These are phyloP conservation scores for Phytopythium montanum DNA, from an alignment of 352 stramenopile genomes.

Conservation along the genomic window DNA sequence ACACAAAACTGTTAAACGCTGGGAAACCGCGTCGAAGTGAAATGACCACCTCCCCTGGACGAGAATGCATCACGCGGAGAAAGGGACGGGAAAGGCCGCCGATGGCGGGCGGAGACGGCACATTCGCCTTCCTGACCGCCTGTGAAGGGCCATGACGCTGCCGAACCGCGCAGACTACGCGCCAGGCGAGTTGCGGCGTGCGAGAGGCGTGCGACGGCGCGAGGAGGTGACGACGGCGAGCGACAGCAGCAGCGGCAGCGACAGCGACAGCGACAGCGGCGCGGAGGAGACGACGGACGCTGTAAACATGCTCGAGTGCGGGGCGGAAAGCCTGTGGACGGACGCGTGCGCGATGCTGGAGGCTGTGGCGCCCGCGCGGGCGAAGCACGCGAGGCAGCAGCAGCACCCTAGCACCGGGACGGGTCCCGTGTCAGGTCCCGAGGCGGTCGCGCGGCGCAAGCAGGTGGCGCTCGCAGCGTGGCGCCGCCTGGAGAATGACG, in stretches of 20 bases:
- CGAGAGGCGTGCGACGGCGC: slow-evolving; percentile 21
- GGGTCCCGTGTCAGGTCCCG: background rate
- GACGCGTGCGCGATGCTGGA: background rate
- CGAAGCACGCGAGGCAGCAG: background rate
- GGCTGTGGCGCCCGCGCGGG: background rate
- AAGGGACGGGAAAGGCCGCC: no score
- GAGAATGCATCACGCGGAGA: no score
- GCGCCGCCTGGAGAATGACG: slow-evolving; percentile 22
- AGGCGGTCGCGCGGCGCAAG: slow-evolving; percentile 10
- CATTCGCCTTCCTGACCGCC: slow-evolving; percentile 11
- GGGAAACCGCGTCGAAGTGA: no score
- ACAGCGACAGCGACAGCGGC: no score
- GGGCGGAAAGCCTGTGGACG: no score
- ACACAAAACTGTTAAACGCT: no score
- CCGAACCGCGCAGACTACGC: slow-evolving; percentile 54
- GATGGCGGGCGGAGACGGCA: no score
- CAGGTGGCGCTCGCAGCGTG: slow-evolving; percentile 2
- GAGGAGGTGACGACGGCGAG: background rate
- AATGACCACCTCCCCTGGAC: no score
- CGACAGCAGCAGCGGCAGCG: background rate
- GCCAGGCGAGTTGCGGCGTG: slow-evolving; percentile 34
- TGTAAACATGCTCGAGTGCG: no score
- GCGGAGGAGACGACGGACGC: no score
- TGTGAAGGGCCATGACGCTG: slow-evolving; percentile 40
- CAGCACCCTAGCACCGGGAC: slow-evolving; percentile 1